phyloP scores from a whole-genome alignment of 257 asterid genomes.

The Solanum arcanum region DNA sequence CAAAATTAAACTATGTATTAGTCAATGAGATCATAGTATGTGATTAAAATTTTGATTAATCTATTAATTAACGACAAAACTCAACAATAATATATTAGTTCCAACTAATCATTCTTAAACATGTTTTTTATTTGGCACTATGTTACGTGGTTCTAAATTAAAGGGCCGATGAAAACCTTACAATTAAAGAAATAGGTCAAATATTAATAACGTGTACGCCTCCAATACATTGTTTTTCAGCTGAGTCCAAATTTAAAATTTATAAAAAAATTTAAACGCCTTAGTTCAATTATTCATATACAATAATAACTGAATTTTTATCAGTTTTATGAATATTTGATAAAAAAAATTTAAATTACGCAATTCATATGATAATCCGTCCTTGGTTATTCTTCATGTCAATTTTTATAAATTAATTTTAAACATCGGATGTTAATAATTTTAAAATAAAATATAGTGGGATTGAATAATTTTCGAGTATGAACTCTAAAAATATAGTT shows the following conservation, averaged over 20 bases:
- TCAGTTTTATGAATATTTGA: too few relatives aligned
- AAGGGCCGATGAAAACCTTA: not conserved
- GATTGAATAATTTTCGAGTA: fast-evolving
- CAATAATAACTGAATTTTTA: too few relatives aligned
- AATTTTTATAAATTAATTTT: not conserved
- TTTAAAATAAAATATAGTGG: too few relatives aligned
- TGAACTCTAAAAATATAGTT: too few relatives aligned
- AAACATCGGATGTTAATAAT: not conserved
- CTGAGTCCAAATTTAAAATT: not conserved
- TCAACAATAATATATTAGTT: not conserved
- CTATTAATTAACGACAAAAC: not conserved
- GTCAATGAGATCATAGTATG: not conserved
- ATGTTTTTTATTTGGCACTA: not conserved
- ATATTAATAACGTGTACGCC: not conserved
- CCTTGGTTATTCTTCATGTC: not conserved
- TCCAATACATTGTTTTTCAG: not conserved
- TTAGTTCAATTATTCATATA: not conserved
- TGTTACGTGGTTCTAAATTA: not conserved
- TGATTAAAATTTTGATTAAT: not conserved
- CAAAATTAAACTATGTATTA: not conserved
- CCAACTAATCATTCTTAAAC: not conserved
- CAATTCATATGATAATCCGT: not conserved
- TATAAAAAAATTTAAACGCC: not conserved
- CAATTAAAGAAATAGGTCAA: not conserved
- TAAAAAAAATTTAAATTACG: too few relatives aligned